Conservation (phyloP, 179 eudicot genomes). For the Beta macrorhiza region DNA sequence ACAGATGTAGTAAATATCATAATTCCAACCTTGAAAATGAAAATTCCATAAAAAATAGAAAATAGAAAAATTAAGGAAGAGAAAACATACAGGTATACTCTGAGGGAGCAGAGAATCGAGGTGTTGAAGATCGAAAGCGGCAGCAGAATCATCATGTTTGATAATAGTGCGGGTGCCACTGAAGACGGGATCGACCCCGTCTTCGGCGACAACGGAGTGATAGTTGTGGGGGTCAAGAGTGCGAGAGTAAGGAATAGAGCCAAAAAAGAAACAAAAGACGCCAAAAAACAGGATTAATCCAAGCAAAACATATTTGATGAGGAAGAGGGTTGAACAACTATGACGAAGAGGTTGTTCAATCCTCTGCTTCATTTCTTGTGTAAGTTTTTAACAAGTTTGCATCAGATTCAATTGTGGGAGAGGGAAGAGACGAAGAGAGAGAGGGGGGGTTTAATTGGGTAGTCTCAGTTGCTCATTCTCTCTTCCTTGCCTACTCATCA, state of each 20-base stretch:
- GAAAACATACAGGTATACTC: constrained; percentile 48
- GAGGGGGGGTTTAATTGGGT: neutral
- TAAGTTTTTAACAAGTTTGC: neutral
- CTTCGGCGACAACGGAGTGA: neutral
- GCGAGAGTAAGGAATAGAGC: constrained; percentile 37
- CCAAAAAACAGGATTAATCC: constrained; percentile 47
- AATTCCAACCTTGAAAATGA: neutral
- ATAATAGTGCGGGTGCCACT: constrained; percentile 20
- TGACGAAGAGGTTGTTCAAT: constrained; percentile 21
- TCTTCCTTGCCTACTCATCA: no score
- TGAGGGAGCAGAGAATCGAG: constrained; percentile 42
- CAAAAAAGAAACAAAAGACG: constrained; percentile 46
- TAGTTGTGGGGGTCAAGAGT: neutral
- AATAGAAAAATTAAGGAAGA: no score
- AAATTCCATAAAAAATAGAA: no score
- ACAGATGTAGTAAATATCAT: neutral
- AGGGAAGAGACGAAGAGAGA: neutral
- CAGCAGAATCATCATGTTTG: constrained; percentile 27
- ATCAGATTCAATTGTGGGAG: neutral
- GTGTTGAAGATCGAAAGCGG: constrained; percentile 29
- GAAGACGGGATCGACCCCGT: constrained; percentile 47
- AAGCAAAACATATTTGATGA: constrained; percentile 40
- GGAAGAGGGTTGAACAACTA: constrained; percentile 13
- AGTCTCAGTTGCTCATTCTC: neutral
- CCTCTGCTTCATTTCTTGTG: constrained; percentile 45